phyloP scores from a whole-genome alignment of 1,284 basidiomycete genomes.

The Sphaerobolus stellatus region DNA sequence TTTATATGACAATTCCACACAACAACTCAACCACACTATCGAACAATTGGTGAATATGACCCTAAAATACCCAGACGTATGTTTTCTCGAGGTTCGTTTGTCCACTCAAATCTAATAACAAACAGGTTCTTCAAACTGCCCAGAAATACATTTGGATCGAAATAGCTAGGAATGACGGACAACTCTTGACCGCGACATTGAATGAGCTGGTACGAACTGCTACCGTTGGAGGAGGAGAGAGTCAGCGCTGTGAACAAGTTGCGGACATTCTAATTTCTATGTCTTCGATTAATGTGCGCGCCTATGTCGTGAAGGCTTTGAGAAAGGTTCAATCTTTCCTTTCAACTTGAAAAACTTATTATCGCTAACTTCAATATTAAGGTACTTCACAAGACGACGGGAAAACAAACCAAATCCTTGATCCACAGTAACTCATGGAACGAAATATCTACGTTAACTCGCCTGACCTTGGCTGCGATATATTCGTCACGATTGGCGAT shows the following conservation, averaged over 20 bases:
- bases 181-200: conserved; percentile 67
- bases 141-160: conserved; percentile 78
- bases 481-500: conserved; percentile 63
- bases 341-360: not conserved
- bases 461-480: conserved; percentile 69
- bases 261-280: conserved; percentile 73
- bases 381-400: conserved; percentile 73
- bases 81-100: conserved; percentile 10
- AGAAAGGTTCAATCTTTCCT: conserved; percentile 58
- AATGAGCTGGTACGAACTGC: conserved; percentile 80
- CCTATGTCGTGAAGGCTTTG: conserved; percentile 73
- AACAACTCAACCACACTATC: conserved; percentile 74
- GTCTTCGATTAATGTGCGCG: conserved; percentile 75
- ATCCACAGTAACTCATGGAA: conserved; percentile 77
- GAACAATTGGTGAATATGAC: conserved; percentile 76
- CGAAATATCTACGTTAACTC: conserved; percentile 78
- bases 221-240: conserved; percentile 76
- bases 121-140: conserved; percentile 63
- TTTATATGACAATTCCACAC: conserved; percentile 67
- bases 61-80: conserved; percentile 36
- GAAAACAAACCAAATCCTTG: conserved; percentile 56
- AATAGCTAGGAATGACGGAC: conserved; percentile 65
- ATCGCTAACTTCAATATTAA: conserved; percentile 24
- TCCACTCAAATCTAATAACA: conserved; percentile 1
- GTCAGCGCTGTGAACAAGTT: conserved; percentile 71